These are phyloP conservation scores for Barbatosphaeria neglecta DNA, from an alignment of 495 filamentous ascomycete species.

Conservation along the genomic window DNA sequence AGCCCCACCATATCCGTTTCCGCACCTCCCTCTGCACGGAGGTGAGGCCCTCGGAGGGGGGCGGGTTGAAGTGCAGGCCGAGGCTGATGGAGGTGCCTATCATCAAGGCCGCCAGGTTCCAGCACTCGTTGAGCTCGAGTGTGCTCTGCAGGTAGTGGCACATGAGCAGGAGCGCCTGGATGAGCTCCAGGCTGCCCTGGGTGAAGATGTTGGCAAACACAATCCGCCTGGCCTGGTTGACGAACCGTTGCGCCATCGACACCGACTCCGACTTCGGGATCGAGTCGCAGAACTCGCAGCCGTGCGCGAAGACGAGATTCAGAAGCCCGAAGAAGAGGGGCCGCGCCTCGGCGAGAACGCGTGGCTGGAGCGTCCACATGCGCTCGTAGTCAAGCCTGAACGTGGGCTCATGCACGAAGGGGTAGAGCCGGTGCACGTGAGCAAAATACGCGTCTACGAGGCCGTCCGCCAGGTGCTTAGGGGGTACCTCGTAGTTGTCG, in stretches of 20 bases:
- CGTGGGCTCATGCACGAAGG: not conserved
- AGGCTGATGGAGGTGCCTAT: not conserved
- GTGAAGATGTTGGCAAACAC: not conserved
- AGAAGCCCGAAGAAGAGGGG: not conserved
- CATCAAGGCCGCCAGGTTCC: not conserved
- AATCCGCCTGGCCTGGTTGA: not conserved
- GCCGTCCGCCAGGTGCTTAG: not conserved
- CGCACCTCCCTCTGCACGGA: not conserved
- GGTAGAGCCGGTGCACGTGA: not conserved
- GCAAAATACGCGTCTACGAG: not conserved
- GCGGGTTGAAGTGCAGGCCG: not conserved
- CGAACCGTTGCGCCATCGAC: not conserved
- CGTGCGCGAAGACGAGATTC: not conserved
- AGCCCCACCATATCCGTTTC: conserved; percentile 2
- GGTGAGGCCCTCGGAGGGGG: not conserved
- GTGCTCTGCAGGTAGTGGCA: not conserved
- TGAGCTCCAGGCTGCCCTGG: not conserved
- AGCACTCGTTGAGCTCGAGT: not conserved
- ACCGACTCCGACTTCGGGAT: not conserved
- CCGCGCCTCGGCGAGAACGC: not conserved
- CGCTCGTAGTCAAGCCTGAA: not conserved
- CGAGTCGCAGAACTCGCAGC: not conserved
- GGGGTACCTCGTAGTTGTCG: not conserved
- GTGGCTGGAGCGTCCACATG: not conserved
- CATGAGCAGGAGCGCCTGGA: not conserved